Conservation (phyloP, 495 filamentous ascomycete genomes). For the Lichenothelia convexa region DNA sequence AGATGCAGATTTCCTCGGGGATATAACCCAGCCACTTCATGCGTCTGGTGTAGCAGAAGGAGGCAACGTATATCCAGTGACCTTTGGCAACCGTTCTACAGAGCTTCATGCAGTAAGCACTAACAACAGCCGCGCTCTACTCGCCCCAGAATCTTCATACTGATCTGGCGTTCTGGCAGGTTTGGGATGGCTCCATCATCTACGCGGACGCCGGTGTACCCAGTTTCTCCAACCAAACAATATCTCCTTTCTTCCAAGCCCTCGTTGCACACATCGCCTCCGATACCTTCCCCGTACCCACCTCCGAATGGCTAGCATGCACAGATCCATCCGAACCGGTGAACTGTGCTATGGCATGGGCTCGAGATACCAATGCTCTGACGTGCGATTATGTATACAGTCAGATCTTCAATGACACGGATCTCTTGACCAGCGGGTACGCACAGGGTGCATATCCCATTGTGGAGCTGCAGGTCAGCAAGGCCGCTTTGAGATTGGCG, state of each 20-base stretch:
- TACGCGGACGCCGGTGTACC: slow-evolving; percentile 13
- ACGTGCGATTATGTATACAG: slow-evolving; percentile 38
- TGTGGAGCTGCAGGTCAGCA: slow-evolving; percentile 19
- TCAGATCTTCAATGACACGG: slow-evolving; percentile 41
- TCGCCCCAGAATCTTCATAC: slow-evolving; percentile 3
- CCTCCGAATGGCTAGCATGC: slow-evolving; percentile 29
- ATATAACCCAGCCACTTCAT: slow-evolving; percentile 50
- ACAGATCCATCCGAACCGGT: slow-evolving; percentile 32
- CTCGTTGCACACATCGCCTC: slow-evolving; percentile 11
- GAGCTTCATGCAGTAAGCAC: slow-evolving; percentile 45
- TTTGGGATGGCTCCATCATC: slow-evolving; percentile 18
- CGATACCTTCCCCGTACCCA: slow-evolving; percentile 14
- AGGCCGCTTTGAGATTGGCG: slow-evolving; percentile 19
- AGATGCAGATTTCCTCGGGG: slow-evolving; percentile 48
- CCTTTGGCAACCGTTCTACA: slow-evolving; percentile 25
- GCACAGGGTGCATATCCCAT: slow-evolving; percentile 16
- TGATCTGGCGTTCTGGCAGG: slow-evolving; percentile 13
- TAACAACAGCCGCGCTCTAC: too few relatives aligned
- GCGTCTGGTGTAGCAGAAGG: slow-evolving; percentile 38
- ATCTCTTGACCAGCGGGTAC: slow-evolving; percentile 28
- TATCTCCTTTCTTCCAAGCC: slow-evolving; percentile 13
- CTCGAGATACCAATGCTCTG: slow-evolving; percentile 37
- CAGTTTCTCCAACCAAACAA: slow-evolving; percentile 13
- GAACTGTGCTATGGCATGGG: slow-evolving; percentile 38
- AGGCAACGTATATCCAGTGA: slow-evolving; percentile 41